A percentile compares a stretch with the other conserved stretches of the same genome.
Evolutionary conservation across 306 rosid species (phyloP).

Genomic region (Rosa rugosa): DNA sequence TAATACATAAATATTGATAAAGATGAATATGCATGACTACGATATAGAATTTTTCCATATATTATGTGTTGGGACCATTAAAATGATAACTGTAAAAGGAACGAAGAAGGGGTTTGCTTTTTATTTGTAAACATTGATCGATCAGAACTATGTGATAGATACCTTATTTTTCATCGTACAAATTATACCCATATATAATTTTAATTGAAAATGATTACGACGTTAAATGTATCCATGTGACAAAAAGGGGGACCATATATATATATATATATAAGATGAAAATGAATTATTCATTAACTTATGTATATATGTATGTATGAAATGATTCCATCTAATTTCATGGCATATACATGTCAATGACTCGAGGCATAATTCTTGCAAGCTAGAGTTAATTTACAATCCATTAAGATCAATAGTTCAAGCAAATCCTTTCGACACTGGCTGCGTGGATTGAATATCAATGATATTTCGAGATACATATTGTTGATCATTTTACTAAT

Average conservation of each 20-base stretch:
- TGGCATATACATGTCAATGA: background rate
- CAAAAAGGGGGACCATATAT: background rate
- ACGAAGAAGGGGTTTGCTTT: background rate
- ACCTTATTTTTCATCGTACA: background rate
- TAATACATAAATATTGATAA: background rate
- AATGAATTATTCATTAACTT: background rate
- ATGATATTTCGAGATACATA: too few relatives aligned
- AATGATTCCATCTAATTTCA: background rate
- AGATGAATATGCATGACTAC: background rate
- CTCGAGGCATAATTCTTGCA: background rate
- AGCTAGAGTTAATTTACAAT: too few relatives aligned
- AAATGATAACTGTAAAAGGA: background rate
- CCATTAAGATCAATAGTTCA: too few relatives aligned
- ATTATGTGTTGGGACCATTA: slow-evolving; percentile 11
- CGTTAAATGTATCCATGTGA: background rate
- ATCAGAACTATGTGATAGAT: too few relatives aligned
- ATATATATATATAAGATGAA: background rate
- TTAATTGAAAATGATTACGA: background rate
- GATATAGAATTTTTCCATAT: background rate
- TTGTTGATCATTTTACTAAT: too few relatives aligned
- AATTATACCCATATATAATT: background rate
- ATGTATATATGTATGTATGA: background rate
- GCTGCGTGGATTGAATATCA: background rate
- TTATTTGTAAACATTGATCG: too few relatives aligned
- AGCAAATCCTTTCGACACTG: background rate